Evolutionary conservation across 768 basidiomycete genomes (phyloP).

Genomic region (Lentinula boryana): DNA sequence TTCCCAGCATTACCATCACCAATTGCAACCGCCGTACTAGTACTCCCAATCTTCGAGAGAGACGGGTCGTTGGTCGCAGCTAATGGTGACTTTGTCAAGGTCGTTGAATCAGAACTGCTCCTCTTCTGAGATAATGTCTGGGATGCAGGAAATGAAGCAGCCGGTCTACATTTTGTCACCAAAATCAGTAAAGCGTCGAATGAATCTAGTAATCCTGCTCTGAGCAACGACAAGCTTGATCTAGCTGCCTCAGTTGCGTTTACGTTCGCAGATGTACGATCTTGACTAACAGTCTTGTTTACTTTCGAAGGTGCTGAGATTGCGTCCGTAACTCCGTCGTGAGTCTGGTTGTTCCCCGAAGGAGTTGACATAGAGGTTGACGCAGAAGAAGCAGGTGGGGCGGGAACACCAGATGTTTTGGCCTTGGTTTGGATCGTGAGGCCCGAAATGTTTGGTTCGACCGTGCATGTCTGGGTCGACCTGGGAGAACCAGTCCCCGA

Average conservation of each 20-base stretch:
- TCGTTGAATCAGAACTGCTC: not conserved
- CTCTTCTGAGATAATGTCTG: not conserved
- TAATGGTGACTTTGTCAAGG: too few relatives aligned
- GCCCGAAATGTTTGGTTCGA: not conserved
- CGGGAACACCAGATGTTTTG: not conserved
- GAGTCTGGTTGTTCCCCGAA: not conserved
- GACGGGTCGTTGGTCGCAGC: too few relatives aligned
- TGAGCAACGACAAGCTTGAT: not conserved
- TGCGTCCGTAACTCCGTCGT: not conserved
- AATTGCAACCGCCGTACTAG: too few relatives aligned
- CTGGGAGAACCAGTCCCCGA: not conserved
- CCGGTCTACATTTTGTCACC: not conserved
- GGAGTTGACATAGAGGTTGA: not conserved
- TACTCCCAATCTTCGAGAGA: too few relatives aligned
- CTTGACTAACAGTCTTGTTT: not conserved
- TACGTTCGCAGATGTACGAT: not conserved
- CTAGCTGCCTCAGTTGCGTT: not conserved
- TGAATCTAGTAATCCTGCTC: not conserved
- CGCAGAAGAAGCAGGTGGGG: not conserved
- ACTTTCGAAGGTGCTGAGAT: not conserved
- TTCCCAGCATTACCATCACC: not conserved
- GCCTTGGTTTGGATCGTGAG: not conserved
- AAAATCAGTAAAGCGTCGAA: not conserved
- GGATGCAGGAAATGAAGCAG: not conserved
- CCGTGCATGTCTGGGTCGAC: not conserved